Evolutionary conservation across 208 protist species (phyloP).

Genomic region (Leishmania turanica): DNA sequence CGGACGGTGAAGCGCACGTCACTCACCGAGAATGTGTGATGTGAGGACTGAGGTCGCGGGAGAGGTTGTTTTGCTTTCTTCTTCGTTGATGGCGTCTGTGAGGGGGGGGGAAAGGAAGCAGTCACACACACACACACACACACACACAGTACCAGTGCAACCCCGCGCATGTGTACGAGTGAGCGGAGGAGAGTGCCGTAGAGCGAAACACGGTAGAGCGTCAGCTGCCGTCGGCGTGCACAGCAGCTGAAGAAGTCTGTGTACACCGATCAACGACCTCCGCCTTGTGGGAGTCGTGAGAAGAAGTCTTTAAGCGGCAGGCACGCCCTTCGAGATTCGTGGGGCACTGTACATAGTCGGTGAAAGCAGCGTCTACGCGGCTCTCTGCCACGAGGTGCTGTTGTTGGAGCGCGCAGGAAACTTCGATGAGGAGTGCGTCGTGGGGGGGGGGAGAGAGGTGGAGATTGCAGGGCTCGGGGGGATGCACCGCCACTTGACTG

Average conservation of each 20-base stretch:
- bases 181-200: not conserved
- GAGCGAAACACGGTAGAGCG: not conserved
- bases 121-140: not conserved
- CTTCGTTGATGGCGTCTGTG: not conserved
- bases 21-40: not conserved
- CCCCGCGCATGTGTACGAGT: not conserved
- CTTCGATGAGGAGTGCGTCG: not conserved
- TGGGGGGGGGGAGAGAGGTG: not conserved
- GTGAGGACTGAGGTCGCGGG: not conserved
- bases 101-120: no score
- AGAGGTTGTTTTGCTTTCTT: not conserved
- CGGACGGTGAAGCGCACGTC: not conserved
- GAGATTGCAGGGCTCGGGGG: not conserved
- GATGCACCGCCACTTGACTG: not conserved
- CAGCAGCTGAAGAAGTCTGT: not conserved
- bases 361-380: slow-evolving; percentile 6
- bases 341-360: not conserved
- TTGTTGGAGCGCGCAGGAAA: slow-evolving; percentile 4
- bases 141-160: not conserved
- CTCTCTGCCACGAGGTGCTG: slow-evolving; percentile 18
- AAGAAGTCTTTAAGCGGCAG: not conserved
- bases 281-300: not conserved
- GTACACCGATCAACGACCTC: not conserved
- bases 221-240: not conserved
- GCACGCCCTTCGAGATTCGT: slow-evolving; percentile 9